Conservation (phyloP, 106 monocot species). For the Acorus calamus region DNA sequence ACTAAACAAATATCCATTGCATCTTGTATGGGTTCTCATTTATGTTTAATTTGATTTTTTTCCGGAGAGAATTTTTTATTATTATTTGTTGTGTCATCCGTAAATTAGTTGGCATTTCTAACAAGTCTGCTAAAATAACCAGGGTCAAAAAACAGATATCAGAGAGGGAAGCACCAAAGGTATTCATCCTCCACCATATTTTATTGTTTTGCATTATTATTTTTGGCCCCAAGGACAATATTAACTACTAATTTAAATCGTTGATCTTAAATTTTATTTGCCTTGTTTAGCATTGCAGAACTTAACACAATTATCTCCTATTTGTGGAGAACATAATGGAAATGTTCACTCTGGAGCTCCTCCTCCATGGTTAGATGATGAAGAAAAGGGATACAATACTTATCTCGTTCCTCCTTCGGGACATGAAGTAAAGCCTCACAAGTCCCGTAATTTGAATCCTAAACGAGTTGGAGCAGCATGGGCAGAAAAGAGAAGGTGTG, state of each 20-base stretch:
- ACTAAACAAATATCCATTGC: no score
- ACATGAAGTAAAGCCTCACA: slow-evolving; percentile 12
- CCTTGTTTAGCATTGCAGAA: slow-evolving; percentile 17
- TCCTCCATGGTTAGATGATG: slow-evolving; percentile 57
- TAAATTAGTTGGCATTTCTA: no score
- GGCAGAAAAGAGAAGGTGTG: slow-evolving; percentile 80
- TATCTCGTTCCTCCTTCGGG: slow-evolving; percentile 4
- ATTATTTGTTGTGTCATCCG: no score
- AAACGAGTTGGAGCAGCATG: slow-evolving; percentile 95
- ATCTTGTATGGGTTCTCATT: no score
- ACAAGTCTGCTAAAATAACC: slow-evolving; percentile 2
- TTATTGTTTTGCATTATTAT: slow-evolving; percentile 4
- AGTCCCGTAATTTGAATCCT: slow-evolving; percentile 62
- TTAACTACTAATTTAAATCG: no score
- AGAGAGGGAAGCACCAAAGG: slow-evolving; percentile 22
- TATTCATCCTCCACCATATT: slow-evolving; percentile 16
- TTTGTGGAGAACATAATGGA: slow-evolving; percentile 23
- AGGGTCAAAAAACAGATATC: slow-evolving; percentile 20
- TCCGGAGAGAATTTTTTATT: no score
- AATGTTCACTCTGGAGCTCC: slow-evolving; percentile 41
- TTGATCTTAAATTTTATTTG: no score
- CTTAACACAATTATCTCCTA: slow-evolving; percentile 12
- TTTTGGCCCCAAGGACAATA: not conserved
- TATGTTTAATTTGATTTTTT: no score
- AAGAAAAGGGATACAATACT: slow-evolving; percentile 18